Evolutionary conservation across 768 basidiomycete species (phyloP).

Genomic region (Pleurotus djamor): DNA sequence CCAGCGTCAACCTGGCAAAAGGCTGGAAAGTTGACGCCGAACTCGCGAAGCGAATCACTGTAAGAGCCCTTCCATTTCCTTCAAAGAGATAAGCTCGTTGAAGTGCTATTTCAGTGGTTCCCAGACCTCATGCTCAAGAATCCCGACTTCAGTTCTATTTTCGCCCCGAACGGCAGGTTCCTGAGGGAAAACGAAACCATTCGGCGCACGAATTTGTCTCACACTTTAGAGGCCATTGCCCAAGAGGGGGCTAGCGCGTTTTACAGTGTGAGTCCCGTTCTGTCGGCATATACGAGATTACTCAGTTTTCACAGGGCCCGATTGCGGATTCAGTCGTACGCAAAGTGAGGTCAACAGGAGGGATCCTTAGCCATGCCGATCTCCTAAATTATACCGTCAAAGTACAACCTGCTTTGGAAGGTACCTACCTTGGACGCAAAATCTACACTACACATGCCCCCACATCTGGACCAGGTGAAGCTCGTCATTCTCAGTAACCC

Average conservation of each 20-base stretch:
- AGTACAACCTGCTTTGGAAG: constrained; percentile 71
- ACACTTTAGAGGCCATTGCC: constrained; percentile 74
- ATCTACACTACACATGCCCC: constrained; percentile 88
- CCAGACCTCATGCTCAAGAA: constrained; percentile 57
- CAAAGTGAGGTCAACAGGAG: constrained; percentile 71
- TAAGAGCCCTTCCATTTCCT: constrained; percentile 25
- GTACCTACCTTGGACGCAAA: constrained; percentile 73
- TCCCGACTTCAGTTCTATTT: constrained; percentile 80
- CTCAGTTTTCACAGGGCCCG: constrained; percentile 47
- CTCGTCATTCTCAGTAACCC: not conserved
- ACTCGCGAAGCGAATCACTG: constrained; percentile 70
- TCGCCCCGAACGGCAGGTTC: constrained; percentile 73
- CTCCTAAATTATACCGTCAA: constrained; percentile 66
- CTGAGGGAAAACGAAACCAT: constrained; percentile 76
- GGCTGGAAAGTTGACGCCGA: constrained; percentile 83
- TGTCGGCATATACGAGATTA: not conserved
- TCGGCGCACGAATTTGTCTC: constrained; percentile 69
- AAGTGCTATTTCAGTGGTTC: constrained; percentile 32
- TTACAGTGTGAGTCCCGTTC: constrained; percentile 54
- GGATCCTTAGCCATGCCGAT: constrained; percentile 78
- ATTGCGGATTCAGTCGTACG: constrained; percentile 79
- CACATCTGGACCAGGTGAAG: constrained; percentile 70
- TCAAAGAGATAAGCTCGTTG: not conserved
- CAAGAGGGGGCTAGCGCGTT: constrained; percentile 77
- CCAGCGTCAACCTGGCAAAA: constrained; percentile 68